Percentiles rank a stretch among this genome's conserved stretches.
Evolutionary conservation across 1,284 basidiomycete species (phyloP).

Genomic region (Ceraceosorus guamensis): DNA sequence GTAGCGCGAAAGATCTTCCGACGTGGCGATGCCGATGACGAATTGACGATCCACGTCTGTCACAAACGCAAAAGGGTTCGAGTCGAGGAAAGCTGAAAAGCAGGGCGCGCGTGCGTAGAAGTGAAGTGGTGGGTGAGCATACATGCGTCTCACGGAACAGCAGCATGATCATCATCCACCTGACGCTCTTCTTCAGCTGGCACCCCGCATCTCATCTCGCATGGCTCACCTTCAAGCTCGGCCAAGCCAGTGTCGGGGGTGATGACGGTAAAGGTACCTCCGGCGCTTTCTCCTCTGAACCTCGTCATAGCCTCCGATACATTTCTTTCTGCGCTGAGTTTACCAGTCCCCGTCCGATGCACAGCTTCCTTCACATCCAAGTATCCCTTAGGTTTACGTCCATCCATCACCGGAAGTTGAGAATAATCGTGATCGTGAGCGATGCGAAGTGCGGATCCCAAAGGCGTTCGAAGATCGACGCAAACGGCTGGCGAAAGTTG

Average conservation of each 20-base stretch:
- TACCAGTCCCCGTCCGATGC: conserved; percentile 20
- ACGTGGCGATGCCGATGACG: conserved; percentile 36
- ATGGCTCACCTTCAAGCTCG: conserved; percentile 26
- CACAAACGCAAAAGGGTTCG: conserved; percentile 40
- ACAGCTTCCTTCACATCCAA: conserved; percentile 35
- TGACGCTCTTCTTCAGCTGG: neutral
- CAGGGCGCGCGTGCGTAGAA: neutral
- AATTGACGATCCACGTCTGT: conserved; percentile 36
- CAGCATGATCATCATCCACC: neutral
- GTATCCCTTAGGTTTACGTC: conserved; percentile 35
- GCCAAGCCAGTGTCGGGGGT: conserved; percentile 40
- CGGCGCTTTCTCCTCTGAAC: conserved; percentile 20
- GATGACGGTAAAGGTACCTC: conserved; percentile 30
- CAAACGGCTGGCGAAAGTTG: conserved; percentile 41
- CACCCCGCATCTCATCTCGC: neutral
- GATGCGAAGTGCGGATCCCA: conserved; percentile 24
- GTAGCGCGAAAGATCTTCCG: conserved; percentile 38
- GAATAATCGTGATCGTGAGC: conserved; percentile 42
- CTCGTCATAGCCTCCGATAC: conserved; percentile 26
- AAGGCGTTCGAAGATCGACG: conserved; percentile 21
- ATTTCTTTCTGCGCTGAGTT: conserved; percentile 18
- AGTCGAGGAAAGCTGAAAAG: conserved; percentile 27
- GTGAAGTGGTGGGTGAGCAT: neutral
- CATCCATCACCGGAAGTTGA: conserved; percentile 34
- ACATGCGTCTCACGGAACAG: no score